These are phyloP conservation scores for Vaucheria bursata DNA, from an alignment of 352 stramenopile species.

Conservation along the genomic window DNA sequence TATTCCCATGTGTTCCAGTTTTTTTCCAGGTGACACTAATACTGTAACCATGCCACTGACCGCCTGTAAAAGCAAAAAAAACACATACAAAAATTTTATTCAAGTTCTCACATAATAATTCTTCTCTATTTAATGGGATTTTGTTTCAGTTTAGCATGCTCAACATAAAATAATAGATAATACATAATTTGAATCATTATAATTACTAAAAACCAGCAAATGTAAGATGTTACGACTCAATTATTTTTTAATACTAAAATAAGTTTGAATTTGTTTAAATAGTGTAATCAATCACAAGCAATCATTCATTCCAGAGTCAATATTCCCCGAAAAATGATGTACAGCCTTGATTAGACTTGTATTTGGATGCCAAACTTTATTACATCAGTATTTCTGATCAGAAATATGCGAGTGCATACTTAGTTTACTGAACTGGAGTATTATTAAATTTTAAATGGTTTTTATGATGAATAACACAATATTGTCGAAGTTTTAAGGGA, in stretches of 20 bases:
- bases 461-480: not conserved
- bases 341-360: no score
- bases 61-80: constrained; percentile 10
- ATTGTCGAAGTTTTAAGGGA: not conserved
- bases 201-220: not conserved
- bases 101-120: not conserved
- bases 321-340: no score
- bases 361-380: no score
- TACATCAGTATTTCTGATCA: no score
- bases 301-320: no score
- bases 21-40: constrained; percentile 70
- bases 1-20: constrained; percentile 87
- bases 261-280: no score
- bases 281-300: no score
- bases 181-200: not conserved
- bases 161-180: not conserved
- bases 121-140: not conserved
- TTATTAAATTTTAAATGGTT: not conserved
- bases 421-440: not conserved
- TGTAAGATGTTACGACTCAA: not conserved
- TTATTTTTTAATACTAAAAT: not conserved
- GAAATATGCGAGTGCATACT: not conserved
- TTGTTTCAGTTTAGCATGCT: not conserved
- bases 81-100: not conserved
- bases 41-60: constrained; percentile 63